Conservation (phyloP, 1,284 basidiomycete species). For the Ganoderma multipileum region DNA sequence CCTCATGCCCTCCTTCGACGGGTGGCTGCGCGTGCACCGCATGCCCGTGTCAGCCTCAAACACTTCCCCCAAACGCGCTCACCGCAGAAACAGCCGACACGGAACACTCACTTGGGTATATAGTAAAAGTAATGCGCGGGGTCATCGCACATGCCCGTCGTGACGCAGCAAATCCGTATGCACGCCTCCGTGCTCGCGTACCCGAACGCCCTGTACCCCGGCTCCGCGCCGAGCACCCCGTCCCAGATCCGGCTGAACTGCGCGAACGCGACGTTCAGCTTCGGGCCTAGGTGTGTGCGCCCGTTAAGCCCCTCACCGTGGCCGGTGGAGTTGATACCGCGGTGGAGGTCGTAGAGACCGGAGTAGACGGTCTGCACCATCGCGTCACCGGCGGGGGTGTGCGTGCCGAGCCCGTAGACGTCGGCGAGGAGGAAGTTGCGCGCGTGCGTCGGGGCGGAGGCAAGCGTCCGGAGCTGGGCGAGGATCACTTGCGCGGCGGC, state of each 20-base stretch:
- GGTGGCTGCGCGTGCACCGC: constrained; percentile 41
- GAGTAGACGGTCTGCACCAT: constrained; percentile 40
- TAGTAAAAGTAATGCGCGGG: constrained; percentile 59
- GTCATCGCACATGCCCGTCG: constrained; percentile 41
- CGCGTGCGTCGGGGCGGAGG: constrained; percentile 38
- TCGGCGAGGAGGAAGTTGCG: constrained; percentile 42
- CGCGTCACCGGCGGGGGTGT: constrained; percentile 38
- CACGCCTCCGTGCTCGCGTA: constrained; percentile 41
- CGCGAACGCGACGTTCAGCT: constrained; percentile 37
- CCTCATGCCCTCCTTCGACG: constrained; percentile 48
- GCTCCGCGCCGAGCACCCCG: constrained; percentile 36
- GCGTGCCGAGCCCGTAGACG: constrained; percentile 40
- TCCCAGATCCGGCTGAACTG: constrained; percentile 42
- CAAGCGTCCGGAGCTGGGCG: constrained; percentile 40
- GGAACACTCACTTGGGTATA: constrained; percentile 46
- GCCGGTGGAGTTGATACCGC: constrained; percentile 21
- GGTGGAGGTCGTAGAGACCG: constrained; percentile 33
- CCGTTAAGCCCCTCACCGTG: too few relatives aligned
- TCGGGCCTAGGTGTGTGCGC: constrained; percentile 5
- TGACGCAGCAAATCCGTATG: constrained; percentile 28
- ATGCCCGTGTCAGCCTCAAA: not conserved
- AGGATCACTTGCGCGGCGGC: constrained; percentile 44
- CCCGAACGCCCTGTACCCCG: constrained; percentile 42
- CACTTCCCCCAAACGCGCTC: constrained; percentile 31
- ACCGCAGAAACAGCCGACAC: not conserved